These are phyloP conservation scores for Amborella trichopoda DNA, from an alignment of 164 flowering plant species.

Conservation along the genomic window DNA sequence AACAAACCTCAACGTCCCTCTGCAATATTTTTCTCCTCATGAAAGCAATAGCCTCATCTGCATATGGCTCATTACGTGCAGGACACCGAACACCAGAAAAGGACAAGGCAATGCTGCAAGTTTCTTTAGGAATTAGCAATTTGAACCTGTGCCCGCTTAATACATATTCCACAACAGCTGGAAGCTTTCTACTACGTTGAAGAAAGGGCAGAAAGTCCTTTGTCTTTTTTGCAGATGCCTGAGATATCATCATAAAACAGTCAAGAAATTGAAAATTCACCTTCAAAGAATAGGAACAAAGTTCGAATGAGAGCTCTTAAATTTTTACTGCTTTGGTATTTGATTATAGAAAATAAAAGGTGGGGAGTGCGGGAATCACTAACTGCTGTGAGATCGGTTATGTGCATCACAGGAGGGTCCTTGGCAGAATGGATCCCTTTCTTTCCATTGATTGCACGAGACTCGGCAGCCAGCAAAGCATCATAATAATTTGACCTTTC, in stretches of 20 bases:
- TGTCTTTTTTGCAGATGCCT: conserved; percentile 78
- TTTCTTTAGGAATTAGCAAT: conserved; percentile 79
- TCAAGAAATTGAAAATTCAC: neutral
- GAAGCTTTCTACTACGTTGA: conserved; percentile 60
- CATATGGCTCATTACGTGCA: conserved; percentile 81
- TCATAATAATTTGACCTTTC: conserved; percentile 93
- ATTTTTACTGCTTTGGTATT: no score
- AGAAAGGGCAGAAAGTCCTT: conserved; percentile 86
- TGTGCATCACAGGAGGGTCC: conserved; percentile 82
- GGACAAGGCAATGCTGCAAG: conserved; percentile 93
- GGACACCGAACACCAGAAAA: conserved; percentile 98
- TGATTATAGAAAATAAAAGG: no score
- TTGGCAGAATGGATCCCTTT: conserved; percentile 82
- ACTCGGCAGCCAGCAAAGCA: conserved; percentile 81
- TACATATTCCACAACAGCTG: conserved; percentile 95
- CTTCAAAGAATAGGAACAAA: no score
- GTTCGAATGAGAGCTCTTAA: no score
- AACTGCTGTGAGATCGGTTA: conserved; percentile 65
- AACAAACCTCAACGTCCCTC: conserved; percentile 88
- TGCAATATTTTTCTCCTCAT: conserved; percentile 97
- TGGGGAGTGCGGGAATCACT: conserved; percentile 16
- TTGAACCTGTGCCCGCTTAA: conserved; percentile 97
- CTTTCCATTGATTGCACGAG: conserved; percentile 71
- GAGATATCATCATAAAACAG: conserved; percentile 1
- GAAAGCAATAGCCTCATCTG: conserved; percentile 90